Percentiles rank a stretch among this genome's conserved stretches.
Conservation (phyloP, 2,329 filamentous ascomycete genomes). For the Claviceps humidiphila region DNA sequence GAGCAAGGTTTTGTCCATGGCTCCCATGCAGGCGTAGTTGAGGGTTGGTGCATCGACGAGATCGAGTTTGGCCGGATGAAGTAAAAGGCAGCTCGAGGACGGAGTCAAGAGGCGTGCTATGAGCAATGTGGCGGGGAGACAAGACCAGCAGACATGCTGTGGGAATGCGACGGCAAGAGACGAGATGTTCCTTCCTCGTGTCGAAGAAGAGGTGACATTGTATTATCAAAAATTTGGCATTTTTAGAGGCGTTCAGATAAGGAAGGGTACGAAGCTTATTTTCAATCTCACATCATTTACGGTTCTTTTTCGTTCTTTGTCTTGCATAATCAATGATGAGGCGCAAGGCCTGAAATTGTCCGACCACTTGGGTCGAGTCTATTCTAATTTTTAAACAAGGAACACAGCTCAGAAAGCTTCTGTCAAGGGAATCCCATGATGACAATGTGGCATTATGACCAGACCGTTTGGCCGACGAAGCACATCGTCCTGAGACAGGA, state of each 20-base stretch:
- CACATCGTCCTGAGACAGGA: background rate
- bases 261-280: slow-evolving; percentile 7
- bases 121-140: background rate
- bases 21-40: slow-evolving; percentile 50
- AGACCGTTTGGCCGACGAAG: background rate
- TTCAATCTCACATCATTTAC: slow-evolving; percentile 3
- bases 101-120: slow-evolving; percentile 7
- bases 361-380: background rate
- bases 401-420: background rate
- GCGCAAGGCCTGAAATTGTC: background rate
- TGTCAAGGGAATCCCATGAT: background rate
- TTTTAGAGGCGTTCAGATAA: slow-evolving; percentile 22
- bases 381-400: background rate
- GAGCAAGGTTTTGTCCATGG: slow-evolving; percentile 96
- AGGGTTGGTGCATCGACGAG: background rate
- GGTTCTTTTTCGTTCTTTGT: background rate
- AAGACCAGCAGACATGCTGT: too few species aligned
- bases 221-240: slow-evolving; percentile 22
- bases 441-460: background rate
- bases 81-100: background rate
- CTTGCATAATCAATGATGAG: background rate
- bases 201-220: slow-evolving; percentile 15
- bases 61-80: background rate
- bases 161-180: background rate
- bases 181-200: slow-evolving; percentile 4